phyloP scores from a whole-genome alignment of 306 rosid genomes.

The Ormosia emarginata region DNA sequence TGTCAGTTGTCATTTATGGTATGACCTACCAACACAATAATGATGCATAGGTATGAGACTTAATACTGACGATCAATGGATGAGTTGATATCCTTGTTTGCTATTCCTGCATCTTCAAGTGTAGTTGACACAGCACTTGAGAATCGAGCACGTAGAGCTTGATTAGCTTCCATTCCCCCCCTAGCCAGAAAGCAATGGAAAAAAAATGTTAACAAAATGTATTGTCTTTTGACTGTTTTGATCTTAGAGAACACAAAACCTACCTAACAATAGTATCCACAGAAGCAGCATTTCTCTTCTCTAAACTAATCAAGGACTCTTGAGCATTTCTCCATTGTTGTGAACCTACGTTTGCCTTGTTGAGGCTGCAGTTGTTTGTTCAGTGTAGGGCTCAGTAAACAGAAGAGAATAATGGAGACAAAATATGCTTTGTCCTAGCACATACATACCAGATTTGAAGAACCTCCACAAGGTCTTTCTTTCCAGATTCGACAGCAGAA shows the following conservation, averaged over 20 bases:
- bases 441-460: conserved; percentile 73
- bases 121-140: conserved; percentile 68
- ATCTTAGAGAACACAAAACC: conserved; percentile 16
- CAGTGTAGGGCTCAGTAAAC: conserved; percentile 19
- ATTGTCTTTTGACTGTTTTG: background rate
- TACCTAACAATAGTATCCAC: conserved; percentile 85
- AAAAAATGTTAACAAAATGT: conserved; percentile 6
- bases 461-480: conserved; percentile 77
- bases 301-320: conserved; percentile 77
- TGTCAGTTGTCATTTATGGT: conserved; percentile 18
- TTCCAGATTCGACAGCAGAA: conserved; percentile 79
- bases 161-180: conserved; percentile 84
- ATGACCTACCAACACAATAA: background rate
- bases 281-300: conserved; percentile 72
- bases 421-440: conserved; percentile 11
- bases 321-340: conserved; percentile 96
- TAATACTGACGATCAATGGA: conserved; percentile 76
- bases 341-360: conserved; percentile 79
- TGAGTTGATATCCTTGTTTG: conserved; percentile 76
- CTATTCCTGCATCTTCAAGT: conserved; percentile 77
- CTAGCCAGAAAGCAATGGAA: conserved; percentile 32
- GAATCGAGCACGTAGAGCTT: conserved; percentile 68
- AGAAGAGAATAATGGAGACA: conserved; percentile 2
- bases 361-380: conserved; percentile 55
- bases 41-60: background rate